These are phyloP conservation scores for Eucalyptus cladocalyx DNA, from an alignment of 345 rosid genomes.

Conservation along the genomic window DNA sequence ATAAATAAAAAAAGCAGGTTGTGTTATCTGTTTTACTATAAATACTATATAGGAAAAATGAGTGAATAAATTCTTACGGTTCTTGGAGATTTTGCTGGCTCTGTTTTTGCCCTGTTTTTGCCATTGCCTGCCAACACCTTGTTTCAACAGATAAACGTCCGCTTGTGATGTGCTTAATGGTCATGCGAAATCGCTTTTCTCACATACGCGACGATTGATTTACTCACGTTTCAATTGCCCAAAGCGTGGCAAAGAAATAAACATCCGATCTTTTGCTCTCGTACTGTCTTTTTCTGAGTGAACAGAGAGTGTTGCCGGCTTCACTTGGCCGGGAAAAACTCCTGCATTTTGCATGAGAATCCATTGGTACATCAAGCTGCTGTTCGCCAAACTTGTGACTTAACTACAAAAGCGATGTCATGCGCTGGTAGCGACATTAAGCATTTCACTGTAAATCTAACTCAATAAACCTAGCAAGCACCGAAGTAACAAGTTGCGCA, in stretches of 20 bases:
- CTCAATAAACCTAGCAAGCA: neutral
- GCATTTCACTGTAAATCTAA: neutral
- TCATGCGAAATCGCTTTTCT: neutral
- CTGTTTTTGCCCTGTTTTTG: neutral
- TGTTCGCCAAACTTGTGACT: neutral
- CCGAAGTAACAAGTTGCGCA: neutral
- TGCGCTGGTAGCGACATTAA: neutral
- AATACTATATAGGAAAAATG: neutral
- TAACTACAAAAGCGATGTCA: neutral
- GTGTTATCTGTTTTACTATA: neutral
- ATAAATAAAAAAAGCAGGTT: neutral
- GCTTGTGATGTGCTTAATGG: neutral
- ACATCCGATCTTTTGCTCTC: neutral
- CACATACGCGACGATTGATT: neutral
- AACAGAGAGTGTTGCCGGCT: neutral
- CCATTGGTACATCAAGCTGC: neutral
- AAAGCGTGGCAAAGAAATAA: neutral
- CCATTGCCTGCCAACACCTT: neutral
- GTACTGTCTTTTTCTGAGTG: neutral
- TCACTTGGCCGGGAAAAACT: neutral
- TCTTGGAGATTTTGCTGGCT: neutral
- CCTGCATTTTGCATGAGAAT: neutral
- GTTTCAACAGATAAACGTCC: neutral
- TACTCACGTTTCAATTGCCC: neutral
- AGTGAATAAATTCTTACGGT: neutral